These are phyloP conservation scores for Nicotiana benthamiana DNA, from an alignment of 257 asterid genomes.

Conservation along the genomic window DNA sequence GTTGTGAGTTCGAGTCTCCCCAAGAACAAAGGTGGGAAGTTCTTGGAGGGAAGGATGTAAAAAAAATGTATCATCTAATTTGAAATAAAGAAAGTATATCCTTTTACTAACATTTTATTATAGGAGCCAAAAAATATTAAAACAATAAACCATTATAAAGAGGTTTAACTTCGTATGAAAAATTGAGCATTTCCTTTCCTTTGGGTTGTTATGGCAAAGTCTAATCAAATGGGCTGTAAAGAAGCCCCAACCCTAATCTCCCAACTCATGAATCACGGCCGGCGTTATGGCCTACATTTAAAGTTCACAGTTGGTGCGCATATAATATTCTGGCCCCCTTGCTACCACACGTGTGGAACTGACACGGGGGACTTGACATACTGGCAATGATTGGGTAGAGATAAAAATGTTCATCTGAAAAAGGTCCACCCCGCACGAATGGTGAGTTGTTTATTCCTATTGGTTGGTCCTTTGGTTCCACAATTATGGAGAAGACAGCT, in stretches of 20 bases:
- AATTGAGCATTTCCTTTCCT: neutral
- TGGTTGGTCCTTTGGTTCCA: conserved; percentile 16
- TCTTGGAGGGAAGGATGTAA: too few relatives aligned
- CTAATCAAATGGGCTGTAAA: conserved; percentile 38
- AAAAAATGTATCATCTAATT: too few relatives aligned
- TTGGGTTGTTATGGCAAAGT: neutral
- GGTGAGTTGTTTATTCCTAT: conserved; percentile 25
- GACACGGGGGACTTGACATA: conserved; percentile 22
- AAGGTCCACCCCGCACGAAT: conserved; percentile 76
- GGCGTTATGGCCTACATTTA: conserved; percentile 26
- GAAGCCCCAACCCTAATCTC: neutral
- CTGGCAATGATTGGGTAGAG: conserved; percentile 44
- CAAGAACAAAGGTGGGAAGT: too few relatives aligned
- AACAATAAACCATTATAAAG: too few relatives aligned
- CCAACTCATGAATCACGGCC: neutral
- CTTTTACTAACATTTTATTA: too few relatives aligned
- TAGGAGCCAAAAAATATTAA: too few relatives aligned
- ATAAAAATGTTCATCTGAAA: conserved; percentile 13
- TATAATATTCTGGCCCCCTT: neutral
- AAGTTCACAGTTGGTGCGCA: conserved; percentile 20
- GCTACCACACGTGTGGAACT: conserved; percentile 35
- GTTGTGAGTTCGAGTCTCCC: too few relatives aligned
- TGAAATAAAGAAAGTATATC: too few relatives aligned
- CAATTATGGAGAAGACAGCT: conserved; percentile 4
- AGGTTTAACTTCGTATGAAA: too few relatives aligned